Conservation (phyloP, 2,329 filamentous ascomycete genomes). For the Tolypocladium endophyticum region DNA sequence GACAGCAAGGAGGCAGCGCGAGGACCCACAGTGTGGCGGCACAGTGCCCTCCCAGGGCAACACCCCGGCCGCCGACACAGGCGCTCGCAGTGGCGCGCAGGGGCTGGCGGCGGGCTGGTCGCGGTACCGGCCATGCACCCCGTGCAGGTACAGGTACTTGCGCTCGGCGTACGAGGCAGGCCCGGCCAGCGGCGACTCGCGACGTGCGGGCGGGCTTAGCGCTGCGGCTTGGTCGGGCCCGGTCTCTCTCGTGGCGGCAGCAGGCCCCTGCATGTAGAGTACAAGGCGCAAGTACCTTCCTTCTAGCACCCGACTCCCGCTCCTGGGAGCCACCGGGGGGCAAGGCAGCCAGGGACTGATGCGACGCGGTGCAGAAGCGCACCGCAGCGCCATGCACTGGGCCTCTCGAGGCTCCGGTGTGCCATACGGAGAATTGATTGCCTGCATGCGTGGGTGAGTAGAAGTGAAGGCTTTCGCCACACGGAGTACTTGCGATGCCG, state of each 20-base stretch:
- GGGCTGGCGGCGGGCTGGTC: constrained; percentile 1
- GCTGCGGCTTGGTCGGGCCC: not conserved
- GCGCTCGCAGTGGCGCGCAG: constrained; percentile 1
- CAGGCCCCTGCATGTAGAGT: constrained; percentile 1
- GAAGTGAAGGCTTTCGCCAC: not conserved
- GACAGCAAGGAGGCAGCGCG: constrained; percentile 3
- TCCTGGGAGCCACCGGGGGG: not conserved
- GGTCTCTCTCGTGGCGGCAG: not conserved
- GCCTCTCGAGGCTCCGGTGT: not conserved
- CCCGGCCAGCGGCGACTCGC: not conserved
- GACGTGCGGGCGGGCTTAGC: not conserved
- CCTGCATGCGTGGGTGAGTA: constrained; percentile 1
- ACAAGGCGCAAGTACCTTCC: not conserved
- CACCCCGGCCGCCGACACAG: constrained; percentile 2
- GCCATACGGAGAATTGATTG: constrained; percentile 3
- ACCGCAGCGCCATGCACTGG: not conserved
- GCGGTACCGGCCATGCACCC: not conserved
- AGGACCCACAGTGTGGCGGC: constrained; percentile 3
- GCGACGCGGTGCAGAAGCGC: not conserved
- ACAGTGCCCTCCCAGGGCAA: constrained; percentile 1
- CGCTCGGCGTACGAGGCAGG: not conserved
- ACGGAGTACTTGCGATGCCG: not conserved
- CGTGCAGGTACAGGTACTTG: not conserved
- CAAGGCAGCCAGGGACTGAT: not conserved
- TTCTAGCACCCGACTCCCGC: not conserved